phyloP scores from a whole-genome alignment of 2,329 filamentous ascomycete species.

The Emmonsia crescens region DNA sequence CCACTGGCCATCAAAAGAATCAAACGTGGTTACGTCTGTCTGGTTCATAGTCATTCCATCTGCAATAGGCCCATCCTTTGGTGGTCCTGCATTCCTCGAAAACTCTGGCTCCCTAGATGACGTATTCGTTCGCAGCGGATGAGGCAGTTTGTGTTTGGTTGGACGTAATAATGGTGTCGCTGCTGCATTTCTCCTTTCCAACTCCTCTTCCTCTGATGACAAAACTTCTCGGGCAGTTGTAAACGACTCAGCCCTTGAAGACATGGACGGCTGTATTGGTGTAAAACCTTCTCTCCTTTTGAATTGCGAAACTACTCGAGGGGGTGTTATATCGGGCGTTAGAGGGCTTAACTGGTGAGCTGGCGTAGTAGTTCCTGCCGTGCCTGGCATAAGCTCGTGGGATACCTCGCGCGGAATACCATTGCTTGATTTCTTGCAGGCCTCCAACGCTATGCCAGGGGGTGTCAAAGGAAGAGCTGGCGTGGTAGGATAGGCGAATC shows the following conservation, averaged over 20 bases:
- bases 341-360: conserved; percentile 57
- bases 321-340: conserved; percentile 66
- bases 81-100: conserved; percentile 19
- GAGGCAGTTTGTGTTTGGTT: conserved; percentile 13
- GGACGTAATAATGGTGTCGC: conserved; percentile 15
- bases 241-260: conserved; percentile 59
- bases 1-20: conserved; percentile 52
- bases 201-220: conserved; percentile 49
- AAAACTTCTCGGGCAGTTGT: conserved; percentile 58
- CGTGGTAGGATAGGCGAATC: conserved; percentile 15
- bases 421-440: background rate
- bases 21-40: conserved; percentile 31
- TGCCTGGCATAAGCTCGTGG: conserved; percentile 2
- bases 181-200: conserved; percentile 20
- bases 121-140: conserved; percentile 11
- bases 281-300: conserved; percentile 26
- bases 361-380: conserved; percentile 41
- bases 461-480: conserved; percentile 30
- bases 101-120: conserved; percentile 17
- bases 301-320: conserved; percentile 33
- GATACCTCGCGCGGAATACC: conserved; percentile 16
- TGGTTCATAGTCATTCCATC: background rate
- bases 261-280: conserved; percentile 44
- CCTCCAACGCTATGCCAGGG: conserved; percentile 21
- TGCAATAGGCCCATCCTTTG: background rate